Conservation (phyloP, 2,329 filamentous ascomycete species). For the Penicillium italicum region DNA sequence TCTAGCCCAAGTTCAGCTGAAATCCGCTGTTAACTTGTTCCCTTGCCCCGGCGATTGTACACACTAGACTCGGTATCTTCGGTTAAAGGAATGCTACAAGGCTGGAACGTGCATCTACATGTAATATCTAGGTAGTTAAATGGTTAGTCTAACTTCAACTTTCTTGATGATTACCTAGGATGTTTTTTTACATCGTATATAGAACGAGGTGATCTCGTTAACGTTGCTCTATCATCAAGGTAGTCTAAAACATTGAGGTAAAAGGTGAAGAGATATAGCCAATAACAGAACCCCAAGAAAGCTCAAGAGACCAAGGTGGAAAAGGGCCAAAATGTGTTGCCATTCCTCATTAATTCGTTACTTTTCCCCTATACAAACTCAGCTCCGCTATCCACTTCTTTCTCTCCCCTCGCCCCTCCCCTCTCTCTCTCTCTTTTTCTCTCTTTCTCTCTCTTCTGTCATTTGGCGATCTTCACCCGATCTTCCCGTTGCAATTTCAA, state of each 20-base stretch:
- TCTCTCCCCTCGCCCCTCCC: conserved; percentile 9
- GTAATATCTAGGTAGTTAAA: neutral
- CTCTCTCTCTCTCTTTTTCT: conserved; percentile 12
- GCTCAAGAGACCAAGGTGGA: neutral
- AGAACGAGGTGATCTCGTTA: neutral
- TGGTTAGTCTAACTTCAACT: neutral
- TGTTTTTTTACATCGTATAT: neutral
- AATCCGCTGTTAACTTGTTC: neutral
- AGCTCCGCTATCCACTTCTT: conserved; percentile 21
- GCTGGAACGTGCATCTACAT: neutral
- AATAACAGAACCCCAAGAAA: neutral
- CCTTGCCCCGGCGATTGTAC: conserved; percentile 7
- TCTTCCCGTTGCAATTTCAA: neutral
- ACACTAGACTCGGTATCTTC: conserved; percentile 4
- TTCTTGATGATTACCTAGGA: neutral
- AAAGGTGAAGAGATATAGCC: neutral
- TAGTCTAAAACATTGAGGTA: neutral
- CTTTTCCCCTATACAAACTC: conserved; percentile 15
- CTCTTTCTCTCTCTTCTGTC: neutral
- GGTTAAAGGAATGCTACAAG: conserved; percentile 7
- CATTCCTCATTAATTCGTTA: conserved; percentile 4
- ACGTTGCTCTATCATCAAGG: neutral
- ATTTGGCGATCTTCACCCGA: neutral
- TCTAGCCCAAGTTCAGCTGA: neutral
- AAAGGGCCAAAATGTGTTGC: neutral